phyloP scores from a whole-genome alignment of 1,284 basidiomycete species.

The Rhodotorula sp. region DNA sequence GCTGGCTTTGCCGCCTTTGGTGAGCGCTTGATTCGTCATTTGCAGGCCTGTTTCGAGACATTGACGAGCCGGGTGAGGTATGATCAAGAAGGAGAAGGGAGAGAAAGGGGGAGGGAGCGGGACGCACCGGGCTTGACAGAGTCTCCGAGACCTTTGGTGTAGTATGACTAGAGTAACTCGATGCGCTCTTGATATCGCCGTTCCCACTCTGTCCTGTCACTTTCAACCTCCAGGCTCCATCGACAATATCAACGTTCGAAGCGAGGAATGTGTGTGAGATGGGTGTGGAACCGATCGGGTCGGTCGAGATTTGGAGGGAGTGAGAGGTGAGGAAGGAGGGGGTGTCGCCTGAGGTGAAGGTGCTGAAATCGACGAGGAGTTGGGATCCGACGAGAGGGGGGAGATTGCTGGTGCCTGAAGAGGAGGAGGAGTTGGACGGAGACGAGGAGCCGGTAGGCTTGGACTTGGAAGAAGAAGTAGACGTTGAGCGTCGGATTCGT shows the following conservation, averaged over 20 bases:
- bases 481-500: background rate
- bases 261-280: background rate
- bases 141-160: slow-evolving; percentile 13
- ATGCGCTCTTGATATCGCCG: slow-evolving; percentile 10
- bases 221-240: slow-evolving; percentile 7
- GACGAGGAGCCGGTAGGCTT: background rate
- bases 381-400: background rate
- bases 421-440: background rate
- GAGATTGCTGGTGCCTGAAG: background rate
- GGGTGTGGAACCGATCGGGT: slow-evolving; percentile 1
- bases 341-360: background rate
- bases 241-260: slow-evolving; percentile 15
- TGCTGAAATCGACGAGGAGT: slow-evolving; percentile 2
- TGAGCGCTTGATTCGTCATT: slow-evolving; percentile 12
- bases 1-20: background rate
- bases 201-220: slow-evolving; percentile 2
- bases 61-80: too few relatives aligned
- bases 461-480: background rate
- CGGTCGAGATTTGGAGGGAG: background rate
- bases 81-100: background rate
- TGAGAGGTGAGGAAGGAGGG: background rate
- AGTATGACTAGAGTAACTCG: slow-evolving; percentile 16
- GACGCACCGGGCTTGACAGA: slow-evolving; percentile 7
- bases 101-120: background rate
- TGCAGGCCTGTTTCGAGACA: background rate